Evolutionary conservation across 2,329 filamentous ascomycete species (phyloP).

Genomic region (Calonectria pseudoturangicola): DNA sequence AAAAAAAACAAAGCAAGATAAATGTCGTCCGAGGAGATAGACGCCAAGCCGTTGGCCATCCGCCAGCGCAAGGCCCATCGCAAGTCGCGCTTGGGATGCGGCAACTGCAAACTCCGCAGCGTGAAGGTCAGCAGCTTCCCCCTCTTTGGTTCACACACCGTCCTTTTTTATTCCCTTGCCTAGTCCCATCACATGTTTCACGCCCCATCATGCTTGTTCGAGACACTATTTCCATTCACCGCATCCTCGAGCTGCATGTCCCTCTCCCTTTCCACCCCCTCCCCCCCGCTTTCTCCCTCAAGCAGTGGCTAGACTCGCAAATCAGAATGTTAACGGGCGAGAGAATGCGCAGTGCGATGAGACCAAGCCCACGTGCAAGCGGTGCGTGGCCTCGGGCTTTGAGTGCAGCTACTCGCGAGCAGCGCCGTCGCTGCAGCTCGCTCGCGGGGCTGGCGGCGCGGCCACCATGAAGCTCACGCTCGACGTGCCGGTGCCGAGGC

Average conservation of each 20-base stretch:
- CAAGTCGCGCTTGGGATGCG: slow-evolving; percentile 73
- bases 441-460: slow-evolving; percentile 39
- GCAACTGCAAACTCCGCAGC: slow-evolving; percentile 73
- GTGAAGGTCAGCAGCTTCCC: slow-evolving; percentile 65
- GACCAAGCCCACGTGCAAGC: slow-evolving; percentile 67
- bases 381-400: slow-evolving; percentile 68
- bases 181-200: not conserved
- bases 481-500: slow-evolving; percentile 38
- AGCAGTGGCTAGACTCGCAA: not conserved
- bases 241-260: not conserved
- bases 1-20: not conserved
- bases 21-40: not conserved
- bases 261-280: not conserved
- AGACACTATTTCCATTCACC: slow-evolving; percentile 14
- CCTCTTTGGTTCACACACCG: not conserved
- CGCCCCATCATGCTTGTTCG: not conserved
- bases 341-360: slow-evolving; percentile 70
- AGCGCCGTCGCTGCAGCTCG: slow-evolving; percentile 48
- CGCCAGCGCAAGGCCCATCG: slow-evolving; percentile 64
- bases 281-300: not conserved
- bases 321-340: slow-evolving; percentile 36
- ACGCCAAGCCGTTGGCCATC: slow-evolving; percentile 7
- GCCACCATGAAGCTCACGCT: slow-evolving; percentile 44
- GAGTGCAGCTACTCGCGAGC: slow-evolving; percentile 66
- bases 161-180: not conserved